A percentile compares a stretch with the other conserved stretches of the same genome.
Evolutionary conservation across 2,329 filamentous ascomycete species (phyloP).

Genomic region (Scytalidium lignicola): DNA sequence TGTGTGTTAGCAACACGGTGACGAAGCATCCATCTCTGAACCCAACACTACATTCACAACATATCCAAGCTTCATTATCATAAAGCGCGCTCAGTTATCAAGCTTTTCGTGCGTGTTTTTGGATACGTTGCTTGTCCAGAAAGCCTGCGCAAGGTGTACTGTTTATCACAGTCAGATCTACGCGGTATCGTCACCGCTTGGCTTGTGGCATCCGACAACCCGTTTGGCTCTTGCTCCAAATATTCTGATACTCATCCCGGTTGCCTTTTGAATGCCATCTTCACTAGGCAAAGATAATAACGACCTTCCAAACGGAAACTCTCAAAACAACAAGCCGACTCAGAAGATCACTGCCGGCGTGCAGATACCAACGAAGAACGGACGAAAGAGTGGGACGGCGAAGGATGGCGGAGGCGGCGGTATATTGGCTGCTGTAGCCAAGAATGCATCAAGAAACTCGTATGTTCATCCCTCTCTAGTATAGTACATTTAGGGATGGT

Average conservation of each 20-base stretch:
- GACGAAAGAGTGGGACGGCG: slow-evolving; percentile 29
- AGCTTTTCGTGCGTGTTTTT: slow-evolving; percentile 18
- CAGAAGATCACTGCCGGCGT: slow-evolving; percentile 21
- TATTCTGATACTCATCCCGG: neutral
- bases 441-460: slow-evolving; percentile 24
- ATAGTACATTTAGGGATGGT: neutral
- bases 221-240: neutral
- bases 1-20: neutral
- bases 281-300: slow-evolving; percentile 27
- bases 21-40: neutral
- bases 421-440: slow-evolving; percentile 25
- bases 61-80: neutral
- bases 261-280: slow-evolving; percentile 30
- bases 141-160: slow-evolving; percentile 13
- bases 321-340: slow-evolving; percentile 17
- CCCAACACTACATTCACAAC: neutral
- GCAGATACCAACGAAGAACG: slow-evolving; percentile 24
- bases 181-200: neutral
- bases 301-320: slow-evolving; percentile 14
- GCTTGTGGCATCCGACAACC: neutral
- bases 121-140: slow-evolving; percentile 17
- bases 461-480: slow-evolving; percentile 14
- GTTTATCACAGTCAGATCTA: neutral
- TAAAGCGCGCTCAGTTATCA: neutral
- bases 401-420: slow-evolving; percentile 22